Evolutionary conservation across 148 eudicot genomes (phyloP).

Genomic region (Nepenthes mirabilis): DNA sequence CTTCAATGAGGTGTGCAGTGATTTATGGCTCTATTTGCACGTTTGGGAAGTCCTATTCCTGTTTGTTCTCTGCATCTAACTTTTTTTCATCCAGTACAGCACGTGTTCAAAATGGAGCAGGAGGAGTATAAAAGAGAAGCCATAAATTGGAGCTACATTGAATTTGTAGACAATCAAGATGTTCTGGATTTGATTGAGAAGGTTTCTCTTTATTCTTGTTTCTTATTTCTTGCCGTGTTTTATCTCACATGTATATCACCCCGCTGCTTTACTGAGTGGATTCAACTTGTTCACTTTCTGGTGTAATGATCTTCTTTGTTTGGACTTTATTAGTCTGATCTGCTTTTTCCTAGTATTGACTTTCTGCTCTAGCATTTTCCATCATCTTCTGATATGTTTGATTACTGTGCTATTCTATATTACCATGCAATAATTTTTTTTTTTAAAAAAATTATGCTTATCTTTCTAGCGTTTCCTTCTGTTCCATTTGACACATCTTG

Average conservation of each 20-base stretch:
- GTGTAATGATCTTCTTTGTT: too few species aligned
- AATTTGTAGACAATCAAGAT: slow-evolving; percentile 95
- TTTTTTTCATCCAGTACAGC: slow-evolving; percentile 36
- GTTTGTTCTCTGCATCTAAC: slow-evolving; percentile 5
- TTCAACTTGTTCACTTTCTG: too few species aligned
- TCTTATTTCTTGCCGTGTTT: too few species aligned
- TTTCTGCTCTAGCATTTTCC: background rate
- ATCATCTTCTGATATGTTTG: background rate
- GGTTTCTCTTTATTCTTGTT: slow-evolving; percentile 28
- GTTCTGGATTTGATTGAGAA: slow-evolving; percentile 93
- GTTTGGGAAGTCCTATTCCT: background rate
- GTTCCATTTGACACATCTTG: too few species aligned
- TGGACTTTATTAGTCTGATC: too few species aligned
- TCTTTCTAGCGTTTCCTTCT: too few species aligned
- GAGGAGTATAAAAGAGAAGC: slow-evolving; percentile 89
- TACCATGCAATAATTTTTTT: too few species aligned
- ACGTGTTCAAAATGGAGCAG: slow-evolving; percentile 99
- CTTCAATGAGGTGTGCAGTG: slow-evolving; percentile 72
- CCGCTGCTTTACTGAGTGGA: too few species aligned
- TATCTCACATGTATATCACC: too few species aligned
- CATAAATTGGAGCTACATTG: slow-evolving; percentile 98
- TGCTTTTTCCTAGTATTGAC: too few species aligned
- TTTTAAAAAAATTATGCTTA: too few species aligned
- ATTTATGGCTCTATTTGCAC: background rate
- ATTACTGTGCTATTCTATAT: too few species aligned